A percentile compares a stretch with the other conserved stretches of the same genome.
Evolutionary conservation across 441 rosid species (phyloP).

Genomic region (Daphne laureola): DNA sequence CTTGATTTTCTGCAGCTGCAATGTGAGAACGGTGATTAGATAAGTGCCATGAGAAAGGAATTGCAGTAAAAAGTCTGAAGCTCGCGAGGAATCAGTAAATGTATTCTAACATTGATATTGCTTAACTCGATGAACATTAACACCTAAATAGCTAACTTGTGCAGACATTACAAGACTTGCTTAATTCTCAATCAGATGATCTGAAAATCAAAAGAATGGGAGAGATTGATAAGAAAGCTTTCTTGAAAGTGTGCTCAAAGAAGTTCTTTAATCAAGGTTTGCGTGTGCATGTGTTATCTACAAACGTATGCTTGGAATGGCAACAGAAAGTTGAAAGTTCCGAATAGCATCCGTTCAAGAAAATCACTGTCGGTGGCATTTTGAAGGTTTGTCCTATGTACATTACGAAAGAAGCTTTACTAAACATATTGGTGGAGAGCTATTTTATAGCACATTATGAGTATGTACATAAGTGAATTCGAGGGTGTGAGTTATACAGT

Average conservation of each 20-base stretch:
- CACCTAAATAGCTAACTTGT: not conserved
- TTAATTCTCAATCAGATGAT: conserved; percentile 13
- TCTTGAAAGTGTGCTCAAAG: conserved; percentile 11
- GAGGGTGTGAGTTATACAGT: not conserved
- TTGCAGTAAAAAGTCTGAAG: conserved; percentile 22
- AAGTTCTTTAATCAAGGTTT: conserved; percentile 18
- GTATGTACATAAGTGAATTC: too few species aligned
- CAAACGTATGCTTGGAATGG: conserved; percentile 19
- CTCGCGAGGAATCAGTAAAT: conserved; percentile 23
- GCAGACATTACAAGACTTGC: conserved; percentile 23
- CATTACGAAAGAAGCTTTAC: too few species aligned
- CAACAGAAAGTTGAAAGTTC: conserved; percentile 7
- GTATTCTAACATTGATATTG: conserved; percentile 4
- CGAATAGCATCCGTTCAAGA: conserved; percentile 21
- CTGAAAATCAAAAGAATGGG: conserved; percentile 25
- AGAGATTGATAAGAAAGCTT: conserved; percentile 24
- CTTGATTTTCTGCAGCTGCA: conserved; percentile 11
- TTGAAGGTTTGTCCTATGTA: conserved; percentile 8
- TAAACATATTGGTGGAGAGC: too few species aligned
- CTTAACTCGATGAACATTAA: too few species aligned
- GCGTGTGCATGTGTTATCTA: conserved; percentile 1
- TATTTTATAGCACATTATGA: too few species aligned
- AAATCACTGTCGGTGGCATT: not conserved
- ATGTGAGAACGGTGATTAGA: conserved; percentile 1
- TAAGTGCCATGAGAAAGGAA: conserved; percentile 8